A percentile compares a stretch with the other conserved stretches of the same genome.
Evolutionary conservation across 257 asterid genomes (phyloP).

Genomic region (Penstemon newberryi): DNA sequence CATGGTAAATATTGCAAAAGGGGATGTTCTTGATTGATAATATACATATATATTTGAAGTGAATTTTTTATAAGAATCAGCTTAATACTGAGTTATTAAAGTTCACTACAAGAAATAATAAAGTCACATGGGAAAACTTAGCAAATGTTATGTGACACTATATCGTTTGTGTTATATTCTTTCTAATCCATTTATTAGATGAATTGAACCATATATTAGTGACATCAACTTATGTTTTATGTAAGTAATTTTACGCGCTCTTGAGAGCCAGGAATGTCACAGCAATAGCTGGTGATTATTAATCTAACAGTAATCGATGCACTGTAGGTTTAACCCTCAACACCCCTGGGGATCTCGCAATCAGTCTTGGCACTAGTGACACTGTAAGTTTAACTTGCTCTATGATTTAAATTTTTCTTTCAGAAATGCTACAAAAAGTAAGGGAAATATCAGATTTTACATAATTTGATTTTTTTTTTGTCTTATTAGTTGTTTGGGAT

Average conservation of each 20-base stretch:
- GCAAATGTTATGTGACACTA: not conserved
- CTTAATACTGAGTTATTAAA: not conserved
- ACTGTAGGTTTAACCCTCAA: conserved; percentile 74
- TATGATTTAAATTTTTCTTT: not conserved
- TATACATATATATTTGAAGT: not conserved
- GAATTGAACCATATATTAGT: not conserved
- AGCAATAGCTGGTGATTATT: not conserved
- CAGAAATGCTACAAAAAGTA: not conserved
- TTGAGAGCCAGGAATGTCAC: not conserved
- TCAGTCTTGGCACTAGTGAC: conserved; percentile 97
- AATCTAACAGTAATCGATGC: conserved; percentile 7
- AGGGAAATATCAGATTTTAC: no score
- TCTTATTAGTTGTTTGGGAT: conserved; percentile 70
- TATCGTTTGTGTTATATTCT: not conserved
- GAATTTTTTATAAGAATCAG: not conserved
- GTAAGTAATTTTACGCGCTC: not conserved
- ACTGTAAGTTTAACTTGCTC: conserved; percentile 54
- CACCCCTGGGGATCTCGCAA: conserved; percentile 82
- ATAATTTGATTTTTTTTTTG: not conserved
- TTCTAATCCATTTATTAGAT: no score
- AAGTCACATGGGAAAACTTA: not conserved
- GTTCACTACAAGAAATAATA: not conserved
- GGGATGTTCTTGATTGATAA: not conserved
- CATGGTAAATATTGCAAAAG: not conserved
- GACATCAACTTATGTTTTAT: not conserved